These are phyloP conservation scores for Sugiyamaella japonica DNA, from an alignment of 1,139 yeast species.

Conservation along the genomic window DNA sequence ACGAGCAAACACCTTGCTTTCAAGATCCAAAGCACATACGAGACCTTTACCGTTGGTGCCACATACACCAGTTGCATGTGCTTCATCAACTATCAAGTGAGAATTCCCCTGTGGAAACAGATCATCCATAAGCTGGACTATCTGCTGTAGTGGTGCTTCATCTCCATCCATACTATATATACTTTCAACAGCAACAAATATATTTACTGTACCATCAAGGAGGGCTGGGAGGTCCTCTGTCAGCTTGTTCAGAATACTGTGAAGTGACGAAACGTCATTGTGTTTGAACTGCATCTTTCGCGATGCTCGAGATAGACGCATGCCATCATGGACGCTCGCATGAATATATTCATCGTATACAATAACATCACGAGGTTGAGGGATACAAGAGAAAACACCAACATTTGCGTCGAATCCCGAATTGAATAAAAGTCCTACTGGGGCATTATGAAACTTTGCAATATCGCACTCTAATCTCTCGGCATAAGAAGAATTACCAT, in stretches of 20 bases:
- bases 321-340: conserved; percentile 37
- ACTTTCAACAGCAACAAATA: conserved; percentile 34
- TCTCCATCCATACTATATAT: conserved; percentile 39
- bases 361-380: conserved; percentile 33
- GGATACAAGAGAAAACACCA: conserved; percentile 31
- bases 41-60: conserved; percentile 33
- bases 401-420: conserved; percentile 38
- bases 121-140: conserved; percentile 20
- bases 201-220: conserved; percentile 16
- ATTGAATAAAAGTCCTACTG: conserved; percentile 31
- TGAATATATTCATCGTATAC: conserved; percentile 36
- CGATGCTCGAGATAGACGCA: conserved; percentile 29
- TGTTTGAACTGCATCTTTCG: conserved; percentile 24
- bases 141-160: conserved; percentile 29
- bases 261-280: conserved; percentile 24
- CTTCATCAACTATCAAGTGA: conserved; percentile 35
- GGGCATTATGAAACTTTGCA: conserved; percentile 29
- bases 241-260: neutral
- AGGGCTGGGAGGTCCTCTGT: conserved; percentile 9
- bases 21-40: conserved; percentile 26
- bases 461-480: conserved; percentile 29
- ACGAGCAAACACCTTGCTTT: conserved; percentile 28
- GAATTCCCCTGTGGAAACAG: conserved; percentile 22
- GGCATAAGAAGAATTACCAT: conserved; percentile 31
- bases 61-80: conserved; percentile 36